Conservation (phyloP, 140 eudicot species). For the Ambrosia hybrid region DNA sequence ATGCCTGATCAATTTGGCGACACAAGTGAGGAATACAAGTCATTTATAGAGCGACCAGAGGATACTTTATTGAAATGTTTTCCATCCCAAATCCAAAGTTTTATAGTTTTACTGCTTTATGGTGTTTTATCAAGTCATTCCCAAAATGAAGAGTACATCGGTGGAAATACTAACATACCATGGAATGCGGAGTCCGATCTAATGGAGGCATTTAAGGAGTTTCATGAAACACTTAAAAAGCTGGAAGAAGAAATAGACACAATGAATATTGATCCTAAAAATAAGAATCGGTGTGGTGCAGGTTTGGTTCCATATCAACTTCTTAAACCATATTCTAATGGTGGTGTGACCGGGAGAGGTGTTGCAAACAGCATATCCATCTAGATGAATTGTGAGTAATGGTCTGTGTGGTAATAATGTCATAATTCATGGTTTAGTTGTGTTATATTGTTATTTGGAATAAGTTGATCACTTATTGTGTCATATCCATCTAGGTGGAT, state of each 20-base stretch:
- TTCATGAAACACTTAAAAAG: conserved; percentile 38
- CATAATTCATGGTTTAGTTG: conserved; percentile 3
- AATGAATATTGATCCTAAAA: conserved; percentile 37
- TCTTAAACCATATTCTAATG: conserved; percentile 50
- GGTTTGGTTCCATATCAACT: conserved; percentile 74
- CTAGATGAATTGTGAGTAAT: conserved; percentile 19
- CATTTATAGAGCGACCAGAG: conserved; percentile 50
- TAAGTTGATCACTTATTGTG: too few species aligned
- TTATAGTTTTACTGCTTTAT: conserved; percentile 53
- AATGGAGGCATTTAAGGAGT: conserved; percentile 53
- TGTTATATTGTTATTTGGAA: too few species aligned
- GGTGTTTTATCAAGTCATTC: conserved; percentile 71
- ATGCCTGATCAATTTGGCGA: conserved; percentile 67
- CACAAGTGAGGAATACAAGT: conserved; percentile 39
- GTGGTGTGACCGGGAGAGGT: conserved; percentile 36
- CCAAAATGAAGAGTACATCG: conserved; percentile 75
- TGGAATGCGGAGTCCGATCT: conserved; percentile 51
- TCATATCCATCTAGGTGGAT: too few species aligned
- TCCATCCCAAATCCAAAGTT: conserved; percentile 73
- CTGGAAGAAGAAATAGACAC: conserved; percentile 58
- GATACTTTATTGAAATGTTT: conserved; percentile 43
- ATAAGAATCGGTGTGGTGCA: conserved; percentile 69
- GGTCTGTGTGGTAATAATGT: conserved; percentile 23
- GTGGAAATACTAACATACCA: conserved; percentile 39
- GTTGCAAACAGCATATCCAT: conserved; percentile 76